phyloP scores from a whole-genome alignment of 1,284 basidiomycete genomes.

The Hymenochaete sp. region DNA sequence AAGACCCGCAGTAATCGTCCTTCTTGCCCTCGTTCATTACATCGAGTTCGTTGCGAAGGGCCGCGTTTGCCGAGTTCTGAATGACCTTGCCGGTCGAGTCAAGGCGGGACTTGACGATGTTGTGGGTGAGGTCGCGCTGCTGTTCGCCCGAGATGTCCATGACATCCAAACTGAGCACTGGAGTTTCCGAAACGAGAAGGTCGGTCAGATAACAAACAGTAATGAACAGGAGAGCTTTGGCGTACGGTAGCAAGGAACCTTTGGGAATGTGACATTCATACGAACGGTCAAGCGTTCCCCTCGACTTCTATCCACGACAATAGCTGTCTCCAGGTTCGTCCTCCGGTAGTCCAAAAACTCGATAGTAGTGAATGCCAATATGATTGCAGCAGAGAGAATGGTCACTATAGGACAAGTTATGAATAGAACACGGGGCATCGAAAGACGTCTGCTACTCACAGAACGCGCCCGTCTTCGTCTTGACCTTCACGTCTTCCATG shows the following conservation, averaged over 20 bases:
- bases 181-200: not conserved
- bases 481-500: conserved; percentile 96
- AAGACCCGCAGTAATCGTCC: conserved; percentile 85
- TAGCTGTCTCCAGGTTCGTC: conserved; percentile 80
- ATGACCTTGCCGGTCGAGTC: conserved; percentile 53
- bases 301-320: conserved; percentile 87
- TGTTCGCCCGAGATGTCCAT: conserved; percentile 98
- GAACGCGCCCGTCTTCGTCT: conserved; percentile 87
- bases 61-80: conserved; percentile 46
- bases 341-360: conserved; percentile 95
- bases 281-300: conserved; percentile 91
- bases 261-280: conserved; percentile 92
- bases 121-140: conserved; percentile 85
- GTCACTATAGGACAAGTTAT: conserved; percentile 55
- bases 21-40: conserved; percentile 58
- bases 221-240: conserved; percentile 19
- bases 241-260: conserved; percentile 95
- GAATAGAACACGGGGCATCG: not conserved
- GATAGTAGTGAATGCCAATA: conserved; percentile 83
- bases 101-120: conserved; percentile 80
- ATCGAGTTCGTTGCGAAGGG: conserved; percentile 81
- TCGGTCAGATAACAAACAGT: not conserved
- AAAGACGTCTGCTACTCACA: conserved; percentile 42
- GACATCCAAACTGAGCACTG: conserved; percentile 90
- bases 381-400: conserved; percentile 85